Evolutionary conservation across 768 basidiomycete genomes (phyloP).

Genomic region (Epithele typhae): DNA sequence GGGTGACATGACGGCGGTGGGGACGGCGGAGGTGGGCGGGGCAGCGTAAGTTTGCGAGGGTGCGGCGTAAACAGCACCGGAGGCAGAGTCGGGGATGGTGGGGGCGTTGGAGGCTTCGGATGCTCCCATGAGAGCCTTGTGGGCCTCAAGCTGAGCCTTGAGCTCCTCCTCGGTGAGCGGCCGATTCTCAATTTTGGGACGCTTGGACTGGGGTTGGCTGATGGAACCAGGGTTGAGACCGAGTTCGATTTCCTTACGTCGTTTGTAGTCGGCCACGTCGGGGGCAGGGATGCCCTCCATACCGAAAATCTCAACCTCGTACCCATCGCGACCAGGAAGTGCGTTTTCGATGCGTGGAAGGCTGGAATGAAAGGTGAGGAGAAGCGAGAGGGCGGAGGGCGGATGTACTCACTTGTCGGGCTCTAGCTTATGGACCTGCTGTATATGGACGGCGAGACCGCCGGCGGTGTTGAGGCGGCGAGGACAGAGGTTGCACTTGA

Average conservation of each 20-base stretch:
- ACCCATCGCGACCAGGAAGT: conserved; percentile 92
- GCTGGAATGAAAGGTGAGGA: conserved; percentile 29
- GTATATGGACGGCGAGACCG: conserved; percentile 95
- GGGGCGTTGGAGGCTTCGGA: conserved; percentile 32
- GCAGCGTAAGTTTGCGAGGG: conserved; percentile 66
- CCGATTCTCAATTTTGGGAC: conserved; percentile 75
- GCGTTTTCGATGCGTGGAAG: conserved; percentile 94
- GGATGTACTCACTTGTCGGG: conserved; percentile 62
- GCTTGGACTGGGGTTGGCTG: conserved; percentile 75
- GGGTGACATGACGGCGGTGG: conserved; percentile 36
- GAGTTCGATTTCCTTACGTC: conserved; percentile 90
- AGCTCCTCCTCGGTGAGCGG: conserved; percentile 81
- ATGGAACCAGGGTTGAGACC: conserved; percentile 81
- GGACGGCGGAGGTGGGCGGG: conserved; percentile 34
- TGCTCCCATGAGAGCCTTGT: conserved; percentile 87
- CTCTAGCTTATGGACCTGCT: conserved; percentile 99
- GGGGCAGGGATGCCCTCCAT: conserved; percentile 98
- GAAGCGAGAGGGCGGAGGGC: neutral
- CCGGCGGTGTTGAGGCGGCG: conserved; percentile 95
- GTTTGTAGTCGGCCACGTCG: conserved; percentile 93
- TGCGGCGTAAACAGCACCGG: conserved; percentile 67
- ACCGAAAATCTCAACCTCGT: conserved; percentile 98
- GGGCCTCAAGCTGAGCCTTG: conserved; percentile 78
- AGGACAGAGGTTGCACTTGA: conserved; percentile 96
- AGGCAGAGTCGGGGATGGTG: conserved; percentile 35